Base-by-base conservation (phyloP, 371 early-diverging fungal species). In the Mortierella sp. region DNA sequence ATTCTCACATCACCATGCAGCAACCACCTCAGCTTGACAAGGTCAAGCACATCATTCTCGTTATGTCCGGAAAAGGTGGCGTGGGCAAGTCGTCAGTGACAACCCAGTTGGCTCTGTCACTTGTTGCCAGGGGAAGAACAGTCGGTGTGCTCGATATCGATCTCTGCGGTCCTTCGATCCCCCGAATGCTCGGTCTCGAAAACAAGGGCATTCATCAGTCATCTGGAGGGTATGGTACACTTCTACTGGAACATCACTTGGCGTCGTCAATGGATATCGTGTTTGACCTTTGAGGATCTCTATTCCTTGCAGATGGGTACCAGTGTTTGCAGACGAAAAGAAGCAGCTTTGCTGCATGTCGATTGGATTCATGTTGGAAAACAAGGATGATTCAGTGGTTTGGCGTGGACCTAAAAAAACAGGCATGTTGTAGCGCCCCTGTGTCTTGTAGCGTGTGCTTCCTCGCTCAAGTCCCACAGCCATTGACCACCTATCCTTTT, bases 331-430 rank as follows among this genome's bases (percentile, higher is more conserved):
- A 0, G 91, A 91, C 66, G 85, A 92, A 56, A 89, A 87, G 68
- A 83, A 85, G 61, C 84, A 68, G 43, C 74, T 86, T 58, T 91
- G 79, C 81, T 97, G 90, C 82, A 92, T 80, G 88, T 88, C 88
- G n/a, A 95, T 98, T 60, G 95, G 94, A 46, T 94, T 95, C 68
- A 81, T 97, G 78, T 84, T 98, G 48, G 86, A 82, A 59, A 85
- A 83, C 51, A 87, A 89, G 62, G 90, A 91, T 60, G 93, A 93
- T 63, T 92, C 97, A 13, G 94, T 98, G 9, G 94, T 96, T 29
- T 98, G 99, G 99, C 84, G 97, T 68, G 98, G 96, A 12, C 95
- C 95, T n/a, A 95, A 95, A 63, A 95, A 96, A 82, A 89, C 86
- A 71, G 90, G 91, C 83, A 86, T 49, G 57, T n/a, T n/a, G n/a